phyloP scores from a whole-genome alignment of 345 rosid genomes.

The Garcia nutans region DNA sequence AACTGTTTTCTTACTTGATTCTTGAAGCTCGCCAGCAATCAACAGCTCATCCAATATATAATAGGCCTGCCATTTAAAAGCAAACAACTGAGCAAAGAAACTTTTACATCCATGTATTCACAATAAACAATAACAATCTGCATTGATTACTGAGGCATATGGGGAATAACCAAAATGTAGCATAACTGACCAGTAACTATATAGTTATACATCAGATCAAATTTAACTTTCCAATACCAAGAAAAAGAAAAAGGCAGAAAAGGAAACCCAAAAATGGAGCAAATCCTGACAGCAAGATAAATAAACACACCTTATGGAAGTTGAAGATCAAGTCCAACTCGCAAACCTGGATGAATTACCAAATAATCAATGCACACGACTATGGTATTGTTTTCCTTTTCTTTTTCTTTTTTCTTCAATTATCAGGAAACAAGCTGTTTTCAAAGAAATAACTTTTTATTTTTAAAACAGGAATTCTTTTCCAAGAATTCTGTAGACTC shows the following conservation, averaged over 20 bases:
- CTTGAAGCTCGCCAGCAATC: conserved; percentile 96
- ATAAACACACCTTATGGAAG: conserved; percentile 71
- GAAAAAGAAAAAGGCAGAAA: not conserved
- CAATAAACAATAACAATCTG: not conserved
- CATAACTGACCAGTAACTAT: not conserved
- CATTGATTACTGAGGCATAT: not conserved
- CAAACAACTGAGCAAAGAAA: conserved; percentile 12
- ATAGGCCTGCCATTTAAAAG: conserved; percentile 58
- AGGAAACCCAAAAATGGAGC: too few relatives aligned
- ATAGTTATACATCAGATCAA: not conserved
- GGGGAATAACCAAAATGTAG: not conserved
- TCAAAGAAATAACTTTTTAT: too few relatives aligned
- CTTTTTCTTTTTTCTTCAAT: too few relatives aligned
- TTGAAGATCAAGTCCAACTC: conserved; percentile 94
- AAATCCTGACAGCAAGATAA: not conserved
- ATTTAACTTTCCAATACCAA: not conserved
- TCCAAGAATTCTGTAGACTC: not conserved
- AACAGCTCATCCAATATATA: conserved; percentile 86
- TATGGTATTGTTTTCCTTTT: too few relatives aligned
- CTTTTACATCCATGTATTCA: not conserved
- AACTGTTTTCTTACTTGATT: conserved; percentile 88
- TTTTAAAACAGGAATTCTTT: not conserved
- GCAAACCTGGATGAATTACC: conserved; percentile 56
- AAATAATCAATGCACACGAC: not conserved
- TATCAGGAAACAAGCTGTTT: too few relatives aligned